Conservation (phyloP, 305 asterid genomes). For the Striga hermonthica region DNA sequence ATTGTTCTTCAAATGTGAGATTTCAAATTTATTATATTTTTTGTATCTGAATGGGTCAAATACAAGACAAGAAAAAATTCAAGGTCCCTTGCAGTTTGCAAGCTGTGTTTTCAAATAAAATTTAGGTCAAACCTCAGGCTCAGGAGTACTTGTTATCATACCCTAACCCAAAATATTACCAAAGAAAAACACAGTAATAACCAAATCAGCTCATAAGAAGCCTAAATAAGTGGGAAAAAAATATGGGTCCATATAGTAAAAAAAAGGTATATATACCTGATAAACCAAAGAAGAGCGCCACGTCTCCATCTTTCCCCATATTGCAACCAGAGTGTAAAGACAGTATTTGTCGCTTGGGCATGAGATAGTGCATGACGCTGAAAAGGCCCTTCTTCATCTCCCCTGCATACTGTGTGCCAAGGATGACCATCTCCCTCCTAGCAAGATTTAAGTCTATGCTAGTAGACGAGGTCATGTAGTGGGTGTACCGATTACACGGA, state of each 20-base stretch:
- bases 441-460: slow-evolving; percentile 90
- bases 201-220: too few relatives aligned
- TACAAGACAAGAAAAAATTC: too few relatives aligned
- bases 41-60: too few relatives aligned
- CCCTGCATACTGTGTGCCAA: slow-evolving; percentile 96
- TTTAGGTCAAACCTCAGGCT: too few relatives aligned
- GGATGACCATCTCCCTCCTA: slow-evolving; percentile 91
- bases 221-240: too few relatives aligned
- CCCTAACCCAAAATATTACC: too few relatives aligned
- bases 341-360: slow-evolving; percentile 93
- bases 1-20: too few relatives aligned
- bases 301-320: slow-evolving; percentile 90
- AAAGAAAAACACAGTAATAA: too few relatives aligned
- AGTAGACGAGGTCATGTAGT: slow-evolving; percentile 92
- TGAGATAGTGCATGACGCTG: slow-evolving; percentile 90
- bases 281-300: slow-evolving; percentile 88
- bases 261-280: slow-evolving; percentile 49
- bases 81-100: too few relatives aligned
- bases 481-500: slow-evolving; percentile 93
- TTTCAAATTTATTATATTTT: too few relatives aligned
- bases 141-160: background rate
- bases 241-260: too few relatives aligned
- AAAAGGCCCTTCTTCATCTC: slow-evolving; percentile 97
- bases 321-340: slow-evolving; percentile 94
- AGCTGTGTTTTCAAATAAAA: too few relatives aligned